Percentiles rank a stretch among this genome's conserved stretches.
phyloP scores from a whole-genome alignment of 345 rosid genomes.

The Citrus sp. region DNA sequence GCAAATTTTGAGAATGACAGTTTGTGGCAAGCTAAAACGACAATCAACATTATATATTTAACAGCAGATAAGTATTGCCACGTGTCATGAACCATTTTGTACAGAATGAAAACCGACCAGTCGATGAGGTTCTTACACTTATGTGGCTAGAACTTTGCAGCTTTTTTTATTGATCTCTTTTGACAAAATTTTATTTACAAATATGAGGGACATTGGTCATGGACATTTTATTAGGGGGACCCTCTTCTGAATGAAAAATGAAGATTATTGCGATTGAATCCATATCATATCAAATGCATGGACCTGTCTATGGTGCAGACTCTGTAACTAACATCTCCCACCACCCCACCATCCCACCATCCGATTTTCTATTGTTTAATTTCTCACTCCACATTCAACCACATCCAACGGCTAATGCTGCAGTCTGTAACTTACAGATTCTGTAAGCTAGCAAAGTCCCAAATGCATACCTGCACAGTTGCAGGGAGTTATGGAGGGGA shows the following conservation, averaged over 20 bases:
- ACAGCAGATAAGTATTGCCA: not conserved
- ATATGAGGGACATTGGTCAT: slow-evolving; percentile 4
- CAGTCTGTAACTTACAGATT: no score
- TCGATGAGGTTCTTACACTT: slow-evolving; percentile 2
- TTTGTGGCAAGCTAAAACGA: not conserved
- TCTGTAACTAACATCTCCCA: no score
- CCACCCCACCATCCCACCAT: no score
- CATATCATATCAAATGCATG: slow-evolving; percentile 7
- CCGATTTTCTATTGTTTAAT: no score
- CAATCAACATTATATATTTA: not conserved
- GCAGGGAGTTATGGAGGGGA: slow-evolving; percentile 1
- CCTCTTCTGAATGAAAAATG: slow-evolving; percentile 2
- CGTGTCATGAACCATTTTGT: slow-evolving; percentile 17
- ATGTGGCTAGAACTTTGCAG: slow-evolving; percentile 18
- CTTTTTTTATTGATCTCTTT: slow-evolving; percentile 8
- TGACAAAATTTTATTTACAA: not conserved
- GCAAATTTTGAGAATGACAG: not conserved
- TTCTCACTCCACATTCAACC: no score
- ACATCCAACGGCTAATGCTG: no score
- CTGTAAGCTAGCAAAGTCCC: no score
- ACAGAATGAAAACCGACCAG: slow-evolving; percentile 17
- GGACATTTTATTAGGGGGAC: not conserved
- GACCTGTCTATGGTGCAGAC: no score
- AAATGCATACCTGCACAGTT: slow-evolving; percentile 13
- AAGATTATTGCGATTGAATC: slow-evolving; percentile 7